Evolutionary conservation across 352 stramenopile genomes (phyloP).

Genomic region (Globisporangium sylvaticum): DNA sequence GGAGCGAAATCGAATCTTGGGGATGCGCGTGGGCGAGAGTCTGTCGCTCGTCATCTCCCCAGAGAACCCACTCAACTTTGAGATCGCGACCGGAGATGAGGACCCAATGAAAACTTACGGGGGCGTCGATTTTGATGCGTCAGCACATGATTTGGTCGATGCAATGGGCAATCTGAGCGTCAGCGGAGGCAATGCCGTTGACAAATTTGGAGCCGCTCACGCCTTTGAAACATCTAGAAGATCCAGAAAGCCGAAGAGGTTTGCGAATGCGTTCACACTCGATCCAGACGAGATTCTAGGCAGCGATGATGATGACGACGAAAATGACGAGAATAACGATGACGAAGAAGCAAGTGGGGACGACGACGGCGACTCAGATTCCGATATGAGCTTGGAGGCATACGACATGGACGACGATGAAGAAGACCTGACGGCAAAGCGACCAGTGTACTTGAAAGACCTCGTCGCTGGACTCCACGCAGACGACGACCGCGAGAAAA

Average conservation of each 20-base stretch:
- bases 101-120: conserved; percentile 42
- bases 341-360: conserved; percentile 22
- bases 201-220: neutral
- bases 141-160: conserved; percentile 13
- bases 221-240: neutral
- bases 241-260: conserved; percentile 10
- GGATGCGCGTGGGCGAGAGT: conserved; percentile 71
- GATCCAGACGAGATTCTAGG: conserved; percentile 59
- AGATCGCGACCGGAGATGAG: conserved; percentile 24
- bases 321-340: conserved; percentile 22
- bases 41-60: conserved; percentile 53
- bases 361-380: conserved; percentile 31
- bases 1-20: conserved; percentile 45
- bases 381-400: conserved; percentile 62
- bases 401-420: conserved; percentile 71
- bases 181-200: neutral
- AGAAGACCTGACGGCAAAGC: conserved; percentile 49
- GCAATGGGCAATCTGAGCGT: conserved; percentile 5
- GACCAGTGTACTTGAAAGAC: conserved; percentile 74
- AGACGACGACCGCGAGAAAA: conserved; percentile 60
- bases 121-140: conserved; percentile 21
- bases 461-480: conserved; percentile 44
- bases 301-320: conserved; percentile 32
- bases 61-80: conserved; percentile 64
- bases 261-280: conserved; percentile 23